Evolutionary conservation across 2,329 filamentous ascomycete genomes (phyloP).

Genomic region (Leptographium galeiforme): DNA sequence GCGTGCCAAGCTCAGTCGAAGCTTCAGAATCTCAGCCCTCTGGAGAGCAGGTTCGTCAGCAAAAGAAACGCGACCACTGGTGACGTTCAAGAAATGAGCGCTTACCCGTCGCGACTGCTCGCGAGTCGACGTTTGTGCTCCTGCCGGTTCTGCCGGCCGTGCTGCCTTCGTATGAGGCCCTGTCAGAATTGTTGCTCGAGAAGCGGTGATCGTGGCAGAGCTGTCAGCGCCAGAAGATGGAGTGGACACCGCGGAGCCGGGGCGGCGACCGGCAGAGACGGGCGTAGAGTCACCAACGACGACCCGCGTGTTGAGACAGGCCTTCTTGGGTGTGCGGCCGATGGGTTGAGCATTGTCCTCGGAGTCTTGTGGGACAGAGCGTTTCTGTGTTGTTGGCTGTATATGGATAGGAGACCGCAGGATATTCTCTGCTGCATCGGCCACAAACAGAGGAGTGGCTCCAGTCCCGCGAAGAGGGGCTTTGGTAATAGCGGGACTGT

Average conservation of each 20-base stretch:
- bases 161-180: conserved; percentile 27
- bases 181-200: conserved; percentile 35
- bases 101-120: conserved; percentile 39
- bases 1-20: conserved; percentile 56
- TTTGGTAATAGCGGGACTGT: neutral
- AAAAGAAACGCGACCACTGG: too few species aligned
- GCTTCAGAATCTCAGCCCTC: conserved; percentile 51
- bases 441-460: neutral
- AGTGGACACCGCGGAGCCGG: conserved; percentile 16
- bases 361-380: neutral
- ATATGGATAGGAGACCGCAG: neutral
- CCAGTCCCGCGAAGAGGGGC: neutral
- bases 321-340: neutral
- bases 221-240: conserved; percentile 37
- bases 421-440: too few species aligned
- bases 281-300: neutral
- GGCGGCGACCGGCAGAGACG: neutral
- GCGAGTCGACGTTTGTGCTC: conserved; percentile 21
- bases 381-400: neutral
- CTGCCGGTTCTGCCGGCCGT: conserved; percentile 3
- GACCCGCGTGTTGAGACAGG: neutral
- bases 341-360: neutral
- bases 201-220: conserved; percentile 28
- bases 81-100: too few species aligned
- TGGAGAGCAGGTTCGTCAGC: conserved; percentile 16